Evolutionary conservation across 225 moss, liverwort and hornwort genomes (phyloP), one percentile per base, ranked within the genome.

Genomic region (Marchantia polymorpha): DNA sequence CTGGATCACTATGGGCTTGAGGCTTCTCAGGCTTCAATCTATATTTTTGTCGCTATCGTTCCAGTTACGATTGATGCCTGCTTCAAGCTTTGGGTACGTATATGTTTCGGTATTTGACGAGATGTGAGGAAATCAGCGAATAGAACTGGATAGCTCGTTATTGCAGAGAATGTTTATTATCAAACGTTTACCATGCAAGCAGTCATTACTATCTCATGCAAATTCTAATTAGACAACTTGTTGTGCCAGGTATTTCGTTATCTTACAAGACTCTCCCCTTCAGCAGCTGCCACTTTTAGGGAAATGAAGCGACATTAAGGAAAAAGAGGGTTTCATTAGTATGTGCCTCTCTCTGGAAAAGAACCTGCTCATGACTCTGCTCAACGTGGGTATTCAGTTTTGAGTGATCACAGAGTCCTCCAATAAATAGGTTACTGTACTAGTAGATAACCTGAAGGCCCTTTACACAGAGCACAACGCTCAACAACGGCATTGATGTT

Each of bases 51-150:
- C 65, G 97, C 97, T 81, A 92, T 93, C 79, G 97, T 97, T 72
- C 94, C 97, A 7, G 93, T 97, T 79, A 97, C 94, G 39, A 92
- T 97, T 60, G 97, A 97, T 89, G 97, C 94, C 58, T 97, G 94
- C 86, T 97, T 94, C 89, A 94, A 97, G 89, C 97, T 97, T 30
- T 97, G 94, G 93, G 97, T 97, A 89, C 12, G 80, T 74, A 49
- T 70, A 70, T 71, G 49, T n/a, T 51, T n/a, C 20, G 10, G 71
- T 47, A 22, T 71, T 71, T 23, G 11, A n/a, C 49, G 11, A 4
- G 10, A 71, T 20, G 1, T 49, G 17, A 50, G 0, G 15, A 49
- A 19, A 6, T 19, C 16, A 3, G 46, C 22, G 20, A 1, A 8
- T 49, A 0, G 16, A 50, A 5, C 2, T 71, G 51, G 11, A 17